Base-by-base conservation (phyloP, 495 filamentous ascomycete genomes). In the Hypoxylon fragiforme region DNA sequence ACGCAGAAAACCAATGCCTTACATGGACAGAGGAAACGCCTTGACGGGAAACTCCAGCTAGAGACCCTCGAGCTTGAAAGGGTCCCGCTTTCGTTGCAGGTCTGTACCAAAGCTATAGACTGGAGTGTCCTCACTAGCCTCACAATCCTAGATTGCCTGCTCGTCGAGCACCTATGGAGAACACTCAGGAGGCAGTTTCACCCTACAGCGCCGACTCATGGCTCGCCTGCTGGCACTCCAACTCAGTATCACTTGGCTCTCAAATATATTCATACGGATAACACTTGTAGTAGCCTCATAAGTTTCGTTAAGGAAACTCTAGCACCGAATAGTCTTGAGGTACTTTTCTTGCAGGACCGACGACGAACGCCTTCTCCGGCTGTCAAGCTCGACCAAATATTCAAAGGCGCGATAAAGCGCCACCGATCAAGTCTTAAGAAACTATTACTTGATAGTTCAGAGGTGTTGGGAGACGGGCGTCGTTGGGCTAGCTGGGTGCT, bases 271-370 rank as follows among this genome's bases (percentile, higher is more conserved):
- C 89, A 95, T 54, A 95, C 89, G 0, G 89, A 96, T 65, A 75
- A 75, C 8, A 88, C 92, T n/a, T 91, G 90, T 0, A 71, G 81
- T 14, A 79, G 85, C 16, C 70, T 97, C n/a, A 82, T 96, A 32
- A 75, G 79, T 6, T 96, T 96, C 62, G 79, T 96, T 43, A 90
- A 87, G 50, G 89, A 95, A 54, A 85, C 90, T 0, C 79, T 96
- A 21, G 87, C 85, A 19, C 92, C 92, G 1, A 89, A 97, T 66
- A 87, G 83, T 1, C 73, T 97, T 7, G 89, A 97, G 69, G 85
- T 87, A 15, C 71, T 96, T 13, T 92, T 91, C 64, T 67, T 97
- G 40, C 90, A 95, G 69, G 90, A 96, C 57, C 78, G 81, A 5
- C 77, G 75, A 18, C 71, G 70, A 7, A 77, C 82, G 48, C 64